Evolutionary conservation across 1,139 yeast genomes (phyloP).

Genomic region (Hyphopichia wangnamkhiaoensis): DNA sequence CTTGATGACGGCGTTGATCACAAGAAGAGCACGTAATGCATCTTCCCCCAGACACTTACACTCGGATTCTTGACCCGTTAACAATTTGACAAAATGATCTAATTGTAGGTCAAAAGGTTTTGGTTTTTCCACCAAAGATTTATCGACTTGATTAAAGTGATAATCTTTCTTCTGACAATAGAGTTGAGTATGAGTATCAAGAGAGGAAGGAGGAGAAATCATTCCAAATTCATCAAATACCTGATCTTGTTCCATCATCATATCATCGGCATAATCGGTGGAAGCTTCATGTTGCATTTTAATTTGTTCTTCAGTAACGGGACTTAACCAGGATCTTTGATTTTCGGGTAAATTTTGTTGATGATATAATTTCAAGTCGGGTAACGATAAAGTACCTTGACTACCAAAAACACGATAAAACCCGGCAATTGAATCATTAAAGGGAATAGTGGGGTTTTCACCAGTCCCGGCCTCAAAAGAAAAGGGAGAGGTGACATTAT

Average conservation of each 20-base stretch:
- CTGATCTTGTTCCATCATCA: slow-evolving; percentile 9
- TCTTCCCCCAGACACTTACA: slow-evolving; percentile 43
- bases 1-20: slow-evolving; percentile 41
- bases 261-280: not conserved
- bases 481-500: slow-evolving; percentile 43
- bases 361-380: slow-evolving; percentile 40
- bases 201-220: slow-evolving; percentile 4
- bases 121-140: slow-evolving; percentile 1
- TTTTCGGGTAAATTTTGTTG: slow-evolving; percentile 19
- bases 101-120: slow-evolving; percentile 42
- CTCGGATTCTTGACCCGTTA: slow-evolving; percentile 31
- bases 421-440: slow-evolving; percentile 32
- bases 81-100: slow-evolving; percentile 37
- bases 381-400: slow-evolving; percentile 42
- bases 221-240: not conserved
- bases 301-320: slow-evolving; percentile 27
- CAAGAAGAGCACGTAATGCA: slow-evolving; percentile 40
- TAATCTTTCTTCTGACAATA: not conserved
- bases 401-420: slow-evolving; percentile 43
- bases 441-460: slow-evolving; percentile 44
- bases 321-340: slow-evolving; percentile 34
- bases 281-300: slow-evolving; percentile 17
- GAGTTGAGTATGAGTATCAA: slow-evolving; percentile 1
- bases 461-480: slow-evolving; percentile 46
- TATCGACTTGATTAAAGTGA: not conserved